Evolutionary conservation across 2,329 filamentous ascomycete species (phyloP).

Genomic region (Penicillium psychrosexuale): DNA sequence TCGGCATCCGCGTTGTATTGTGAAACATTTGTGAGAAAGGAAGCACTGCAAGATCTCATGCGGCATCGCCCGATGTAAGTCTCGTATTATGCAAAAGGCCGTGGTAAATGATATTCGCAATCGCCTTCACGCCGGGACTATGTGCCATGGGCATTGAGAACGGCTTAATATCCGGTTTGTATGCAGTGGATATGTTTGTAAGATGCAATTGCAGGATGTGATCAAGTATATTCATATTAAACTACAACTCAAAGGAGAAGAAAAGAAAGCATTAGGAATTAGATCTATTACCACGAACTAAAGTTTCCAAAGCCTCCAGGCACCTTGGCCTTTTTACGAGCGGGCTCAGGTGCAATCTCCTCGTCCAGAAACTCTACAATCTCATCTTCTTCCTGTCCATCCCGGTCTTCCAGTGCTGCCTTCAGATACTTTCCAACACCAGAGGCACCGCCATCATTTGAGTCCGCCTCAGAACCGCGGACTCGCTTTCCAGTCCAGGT

Average conservation of each 20-base stretch:
- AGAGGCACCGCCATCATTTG: constrained; percentile 39
- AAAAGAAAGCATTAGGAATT: background rate
- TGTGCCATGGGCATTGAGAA: no score
- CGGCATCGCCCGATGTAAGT: no score
- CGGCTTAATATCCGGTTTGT: no score
- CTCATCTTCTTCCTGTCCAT: constrained; percentile 51
- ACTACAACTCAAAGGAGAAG: background rate
- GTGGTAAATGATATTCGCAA: no score
- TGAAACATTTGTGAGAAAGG: no score
- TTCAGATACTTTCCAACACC: constrained; percentile 82
- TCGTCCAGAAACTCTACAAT: constrained; percentile 60
- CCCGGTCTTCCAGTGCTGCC: constrained; percentile 47
- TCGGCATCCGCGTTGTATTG: no score
- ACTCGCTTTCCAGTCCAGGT: constrained; percentile 97
- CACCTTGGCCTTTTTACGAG: constrained; percentile 73
- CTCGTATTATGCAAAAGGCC: no score
- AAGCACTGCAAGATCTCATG: no score
- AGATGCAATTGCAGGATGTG: background rate
- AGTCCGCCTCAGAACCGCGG: constrained; percentile 61
- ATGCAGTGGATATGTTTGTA: no score
- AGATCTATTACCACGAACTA: constrained; percentile 68
- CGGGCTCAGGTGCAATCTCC: constrained; percentile 64
- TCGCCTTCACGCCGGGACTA: no score
- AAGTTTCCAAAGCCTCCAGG: constrained; percentile 86
- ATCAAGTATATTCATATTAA: background rate